Conservation (phyloP, 257 asterid genomes). For the Nicotiana tabacum region DNA sequence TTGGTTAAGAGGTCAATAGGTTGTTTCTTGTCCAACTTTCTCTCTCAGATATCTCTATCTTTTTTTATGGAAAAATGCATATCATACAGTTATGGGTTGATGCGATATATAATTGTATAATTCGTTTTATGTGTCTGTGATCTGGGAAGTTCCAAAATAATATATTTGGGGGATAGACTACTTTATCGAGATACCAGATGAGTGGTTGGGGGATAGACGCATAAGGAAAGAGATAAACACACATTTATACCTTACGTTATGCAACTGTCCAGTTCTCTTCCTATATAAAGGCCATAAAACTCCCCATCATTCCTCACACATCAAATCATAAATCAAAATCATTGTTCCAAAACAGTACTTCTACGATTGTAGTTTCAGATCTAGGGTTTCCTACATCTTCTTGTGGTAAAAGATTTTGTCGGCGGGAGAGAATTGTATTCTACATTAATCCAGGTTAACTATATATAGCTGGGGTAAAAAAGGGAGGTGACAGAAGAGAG, state of each 20-base stretch:
- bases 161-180: neutral
- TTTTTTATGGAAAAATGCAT: too few relatives aligned
- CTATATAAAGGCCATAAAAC: constrained; percentile 2
- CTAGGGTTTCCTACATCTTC: neutral
- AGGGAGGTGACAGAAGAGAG: too few relatives aligned
- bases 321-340: constrained; percentile 1
- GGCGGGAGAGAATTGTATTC: too few relatives aligned
- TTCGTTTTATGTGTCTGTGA: neutral
- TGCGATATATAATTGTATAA: too few relatives aligned
- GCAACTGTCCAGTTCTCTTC: constrained; percentile 5
- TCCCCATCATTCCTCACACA: neutral
- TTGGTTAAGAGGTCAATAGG: neutral
- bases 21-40: too few relatives aligned
- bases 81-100: too few relatives aligned
- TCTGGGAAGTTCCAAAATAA: neutral
- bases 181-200: constrained; percentile 13
- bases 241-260: constrained; percentile 14
- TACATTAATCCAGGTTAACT: too few relatives aligned
- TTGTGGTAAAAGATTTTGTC: too few relatives aligned
- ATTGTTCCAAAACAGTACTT: neutral
- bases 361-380: neutral
- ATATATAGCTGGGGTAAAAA: too few relatives aligned
- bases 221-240: constrained; percentile 15
- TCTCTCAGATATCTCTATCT: too few relatives aligned
- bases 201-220: constrained; percentile 35